These are phyloP conservation scores for Penicillium sp. DNA, from an alignment of 2,329 filamentous ascomycete genomes.

Conservation along the genomic window DNA sequence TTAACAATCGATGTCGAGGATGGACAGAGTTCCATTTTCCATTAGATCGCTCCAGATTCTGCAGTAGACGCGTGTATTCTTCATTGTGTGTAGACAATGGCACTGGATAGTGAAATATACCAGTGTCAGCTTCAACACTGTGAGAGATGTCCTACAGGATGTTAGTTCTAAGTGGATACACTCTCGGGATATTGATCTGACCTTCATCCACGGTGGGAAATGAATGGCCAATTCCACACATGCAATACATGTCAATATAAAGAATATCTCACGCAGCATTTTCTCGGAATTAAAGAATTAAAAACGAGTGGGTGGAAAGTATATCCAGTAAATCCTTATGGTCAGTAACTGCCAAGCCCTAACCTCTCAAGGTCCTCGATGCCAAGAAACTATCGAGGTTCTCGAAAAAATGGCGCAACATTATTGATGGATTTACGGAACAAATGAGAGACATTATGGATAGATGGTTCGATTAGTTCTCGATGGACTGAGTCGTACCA, in stretches of 20 bases:
- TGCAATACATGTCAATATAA: neutral
- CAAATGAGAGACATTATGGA: neutral
- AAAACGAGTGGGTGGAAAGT: neutral
- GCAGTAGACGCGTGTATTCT: conserved; percentile 16
- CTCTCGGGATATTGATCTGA: neutral
- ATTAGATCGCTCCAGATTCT: conserved; percentile 13
- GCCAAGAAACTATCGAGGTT: neutral
- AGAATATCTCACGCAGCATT: neutral
- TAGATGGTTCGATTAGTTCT: neutral
- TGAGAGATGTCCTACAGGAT: neutral
- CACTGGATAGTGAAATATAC: neutral
- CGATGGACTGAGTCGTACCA: no score
- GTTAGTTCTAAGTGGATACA: neutral
- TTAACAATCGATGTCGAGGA: conserved; percentile 27
- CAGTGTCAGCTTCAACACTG: neutral
- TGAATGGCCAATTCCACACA: conserved; percentile 1
- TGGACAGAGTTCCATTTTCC: conserved; percentile 22
- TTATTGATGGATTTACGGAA: neutral
- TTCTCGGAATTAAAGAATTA: neutral
- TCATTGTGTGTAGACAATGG: neutral
- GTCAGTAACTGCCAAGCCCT: conserved; percentile 1
- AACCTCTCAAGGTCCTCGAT: conserved; percentile 5
- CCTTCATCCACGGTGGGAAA: neutral
- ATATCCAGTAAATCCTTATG: neutral
- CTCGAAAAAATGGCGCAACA: neutral